Evolutionary conservation across 805 yeast species (phyloP).

Genomic region (Candida orba): DNA sequence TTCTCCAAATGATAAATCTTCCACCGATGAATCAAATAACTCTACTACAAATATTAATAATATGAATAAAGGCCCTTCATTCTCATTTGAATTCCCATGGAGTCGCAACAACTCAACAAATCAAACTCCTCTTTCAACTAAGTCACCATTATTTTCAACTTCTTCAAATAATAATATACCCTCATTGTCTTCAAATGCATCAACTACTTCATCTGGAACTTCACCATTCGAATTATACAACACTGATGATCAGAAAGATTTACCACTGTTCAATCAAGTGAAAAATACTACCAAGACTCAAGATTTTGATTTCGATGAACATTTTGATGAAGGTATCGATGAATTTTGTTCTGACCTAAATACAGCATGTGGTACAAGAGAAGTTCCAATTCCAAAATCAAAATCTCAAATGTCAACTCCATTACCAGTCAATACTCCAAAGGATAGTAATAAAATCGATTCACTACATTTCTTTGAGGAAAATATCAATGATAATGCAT

Average conservation of each 20-base stretch:
- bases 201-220: constrained; percentile 21
- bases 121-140: background rate
- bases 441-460: constrained; percentile 21
- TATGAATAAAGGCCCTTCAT: constrained; percentile 13
- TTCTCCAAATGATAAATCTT: constrained; percentile 10
- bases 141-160: constrained; percentile 7
- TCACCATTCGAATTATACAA: constrained; percentile 26
- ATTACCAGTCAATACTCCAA: background rate
- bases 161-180: constrained; percentile 14
- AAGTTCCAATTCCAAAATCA: constrained; percentile 54
- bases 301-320: constrained; percentile 31
- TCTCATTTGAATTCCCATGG: constrained; percentile 54
- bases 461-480: constrained; percentile 41
- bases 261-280: constrained; percentile 16
- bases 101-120: constrained; percentile 21
- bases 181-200: constrained; percentile 21
- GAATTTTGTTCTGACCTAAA: constrained; percentile 71
- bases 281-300: constrained; percentile 9
- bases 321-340: constrained; percentile 63
- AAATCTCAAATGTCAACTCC: constrained; percentile 11
- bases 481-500: constrained; percentile 1
- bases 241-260: constrained; percentile 16
- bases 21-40: constrained; percentile 2
- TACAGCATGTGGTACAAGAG: constrained; percentile 77
- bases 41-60: constrained; percentile 2